Evolutionary conservation across 2,329 filamentous ascomycete species (phyloP), one percentile per base, ranked within the genome.

Genomic region (Magnaporthales sp.): DNA sequence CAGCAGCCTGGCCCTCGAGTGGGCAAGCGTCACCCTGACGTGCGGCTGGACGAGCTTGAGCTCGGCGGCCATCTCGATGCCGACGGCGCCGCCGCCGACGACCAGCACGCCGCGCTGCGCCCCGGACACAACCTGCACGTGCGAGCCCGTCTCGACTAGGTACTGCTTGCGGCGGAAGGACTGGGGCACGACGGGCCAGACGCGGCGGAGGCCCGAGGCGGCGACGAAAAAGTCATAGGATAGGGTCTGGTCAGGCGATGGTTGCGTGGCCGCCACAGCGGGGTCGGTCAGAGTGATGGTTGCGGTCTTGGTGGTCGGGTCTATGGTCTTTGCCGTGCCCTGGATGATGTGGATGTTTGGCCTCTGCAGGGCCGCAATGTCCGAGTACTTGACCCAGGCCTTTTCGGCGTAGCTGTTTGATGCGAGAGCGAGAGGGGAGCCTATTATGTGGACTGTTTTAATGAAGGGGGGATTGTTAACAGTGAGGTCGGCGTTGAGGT

Each of bases 31-130:
- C n/a, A 94, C 88, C 56, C 84, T 83, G 66, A 86, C 79, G 11
- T 83, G 72, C 0, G 91, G 90, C 68, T 89, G 83, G 27, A 87
- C 79, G 62, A 85, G 75, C 76, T 93, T 93, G 66, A 93, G 80
- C 77, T 95, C 91, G 1, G 89, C 87, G 0, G 91, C 90, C 83
- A 94, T 92, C 75, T 94, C 91, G 66, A 93, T 88, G 9, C 91
- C 91, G 1, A 93, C 91, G 7, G 91, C 91, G 64, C 90, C 86
- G 69, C 91, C 91, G 22, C 91, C 91, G n/a, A 94, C 87, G 26
- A 94, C 82, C 0, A 91, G 84, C 1, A 93, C 84, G 0, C 85
- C 86, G 24, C 86, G 79, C 4, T 75, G 77, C 1, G 86, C 85
- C 31, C 79, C 78, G 51, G 80, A 75, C 1, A 88, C 81, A 13